Evolutionary conservation across 352 stramenopile genomes (phyloP), one percentile per base, ranked within the genome.

Genomic region (Globisporangium yorkense): DNA sequence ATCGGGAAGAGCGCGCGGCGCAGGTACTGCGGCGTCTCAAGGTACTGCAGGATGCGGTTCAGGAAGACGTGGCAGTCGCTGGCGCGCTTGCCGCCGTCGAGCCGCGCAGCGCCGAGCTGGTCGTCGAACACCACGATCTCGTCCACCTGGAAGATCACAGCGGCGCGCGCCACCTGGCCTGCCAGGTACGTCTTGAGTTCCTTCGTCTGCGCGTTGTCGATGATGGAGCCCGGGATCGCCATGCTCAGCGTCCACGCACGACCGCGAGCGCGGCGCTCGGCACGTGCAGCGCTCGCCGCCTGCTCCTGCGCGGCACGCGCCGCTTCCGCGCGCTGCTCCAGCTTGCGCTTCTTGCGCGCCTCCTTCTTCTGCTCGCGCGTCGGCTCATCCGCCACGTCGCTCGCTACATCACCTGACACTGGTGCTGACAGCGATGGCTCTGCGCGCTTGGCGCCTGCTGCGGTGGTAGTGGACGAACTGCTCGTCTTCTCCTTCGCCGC

Each of bases 71-170:
- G 87, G 51, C 77, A 96, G 67, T 92, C 81, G 53, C 79, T 76
- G 18, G 72, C 76, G 39, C 72, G 78, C 71, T 86, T 88, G 21
- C 44, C 44, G 44, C 72, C 79, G 29, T 82, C 77, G 61, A 69
- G 65, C 40, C 70, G 70, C 10, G 69, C 67, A 9, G 66, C 68
- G 21, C 85, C 88, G 27, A 98, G 74, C 62, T 97, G 89, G 73
- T 99, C 97, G 66, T 99, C 95, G 65, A 98, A 99, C 5, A 99
- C 94, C 15, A 99, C 77, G 64, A 99, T 93, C 78, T 99, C 97
- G 68, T 99, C 97, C 8, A 99, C 91, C 65, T 98, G 87, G 77
- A 98, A 99, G 62, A 99, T 97, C 24, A 94, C 92, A 1, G 94
- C 94, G 0, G 97, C 96, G 35, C 97, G 92, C 43, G 96, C 96